Evolutionary conservation across 352 stramenopile genomes (phyloP).

Genomic region (Phytophthora cactorum): DNA sequence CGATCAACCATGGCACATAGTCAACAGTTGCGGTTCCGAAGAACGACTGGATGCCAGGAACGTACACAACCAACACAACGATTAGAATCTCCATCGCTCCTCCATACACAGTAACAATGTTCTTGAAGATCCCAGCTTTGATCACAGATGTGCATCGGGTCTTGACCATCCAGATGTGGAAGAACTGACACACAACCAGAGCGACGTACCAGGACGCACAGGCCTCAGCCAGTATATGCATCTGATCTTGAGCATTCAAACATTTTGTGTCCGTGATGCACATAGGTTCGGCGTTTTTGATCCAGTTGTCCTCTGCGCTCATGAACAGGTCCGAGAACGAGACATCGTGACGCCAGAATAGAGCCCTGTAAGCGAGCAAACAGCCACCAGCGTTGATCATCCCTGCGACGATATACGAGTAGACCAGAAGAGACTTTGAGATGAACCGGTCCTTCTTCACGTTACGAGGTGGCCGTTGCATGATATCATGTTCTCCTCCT

Average conservation of each 20-base stretch:
- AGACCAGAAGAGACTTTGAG: constrained; percentile 76
- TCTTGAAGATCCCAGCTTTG: constrained; percentile 78
- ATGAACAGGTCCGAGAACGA: constrained; percentile 52
- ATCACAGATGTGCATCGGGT: constrained; percentile 77
- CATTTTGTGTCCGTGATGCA: constrained; percentile 35
- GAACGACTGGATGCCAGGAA: constrained; percentile 49
- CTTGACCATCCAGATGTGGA: constrained; percentile 87
- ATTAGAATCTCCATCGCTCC: constrained; percentile 47
- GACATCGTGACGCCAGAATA: constrained; percentile 48
- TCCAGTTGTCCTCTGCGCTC: constrained; percentile 44
- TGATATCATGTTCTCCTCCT: constrained; percentile 75
- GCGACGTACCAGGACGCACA: constrained; percentile 76
- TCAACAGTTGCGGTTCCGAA: constrained; percentile 42
- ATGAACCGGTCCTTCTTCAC: constrained; percentile 82
- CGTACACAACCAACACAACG: constrained; percentile 54
- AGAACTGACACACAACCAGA: constrained; percentile 83
- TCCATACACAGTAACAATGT: constrained; percentile 76
- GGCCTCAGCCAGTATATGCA: constrained; percentile 58
- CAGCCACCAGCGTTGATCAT: constrained; percentile 72
- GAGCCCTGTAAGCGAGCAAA: constrained; percentile 39
- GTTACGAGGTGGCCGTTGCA: constrained; percentile 74
- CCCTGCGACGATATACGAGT: constrained; percentile 86
- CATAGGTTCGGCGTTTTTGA: constrained; percentile 21
- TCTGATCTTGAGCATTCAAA: constrained; percentile 51
- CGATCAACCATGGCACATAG: constrained; percentile 60